A percentile compares a stretch with the other conserved stretches of the same genome.
Conservation (phyloP, 179 eudicot genomes). For the Sideroxylon spinosum region DNA sequence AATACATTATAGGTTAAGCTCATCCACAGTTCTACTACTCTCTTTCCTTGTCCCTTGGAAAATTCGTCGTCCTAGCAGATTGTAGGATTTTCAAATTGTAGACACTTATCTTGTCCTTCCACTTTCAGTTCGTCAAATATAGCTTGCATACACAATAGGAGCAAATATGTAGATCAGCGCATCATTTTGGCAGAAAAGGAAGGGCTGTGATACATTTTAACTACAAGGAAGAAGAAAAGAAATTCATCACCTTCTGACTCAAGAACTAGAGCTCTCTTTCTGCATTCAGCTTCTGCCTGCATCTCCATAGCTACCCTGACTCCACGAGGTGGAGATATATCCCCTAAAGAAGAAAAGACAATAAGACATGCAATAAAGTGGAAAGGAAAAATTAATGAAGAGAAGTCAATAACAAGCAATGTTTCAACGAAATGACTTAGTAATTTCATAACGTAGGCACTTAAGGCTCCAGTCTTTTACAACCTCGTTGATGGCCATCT, state of each 20-base stretch:
- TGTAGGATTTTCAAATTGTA: background rate
- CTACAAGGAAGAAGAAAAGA: background rate
- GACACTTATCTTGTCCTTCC: background rate
- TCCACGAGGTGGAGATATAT: constrained; percentile 87
- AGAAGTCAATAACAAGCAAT: background rate
- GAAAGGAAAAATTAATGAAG: background rate
- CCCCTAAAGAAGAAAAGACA: constrained; percentile 46
- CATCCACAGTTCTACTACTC: background rate
- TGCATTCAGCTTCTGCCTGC: constrained; percentile 96
- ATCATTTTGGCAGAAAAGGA: background rate
- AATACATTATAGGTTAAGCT: background rate
- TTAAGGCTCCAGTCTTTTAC: constrained; percentile 80
- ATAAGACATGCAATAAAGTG: background rate
- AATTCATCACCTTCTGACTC: constrained; percentile 74
- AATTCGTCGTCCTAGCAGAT: background rate
- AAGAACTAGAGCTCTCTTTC: constrained; percentile 78
- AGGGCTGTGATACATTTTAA: background rate
- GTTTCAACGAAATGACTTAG: constrained; percentile 30
- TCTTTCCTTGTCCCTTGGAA: background rate
- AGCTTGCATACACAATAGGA: background rate
- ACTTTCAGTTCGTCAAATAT: background rate
- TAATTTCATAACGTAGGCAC: constrained; percentile 93
- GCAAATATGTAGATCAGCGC: background rate
- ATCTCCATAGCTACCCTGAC: constrained; percentile 87
- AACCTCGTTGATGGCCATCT: constrained; percentile 80